Conservation (phyloP, 2,329 filamentous ascomycete genomes). For the Sclerotinia sclerotiorum region DNA sequence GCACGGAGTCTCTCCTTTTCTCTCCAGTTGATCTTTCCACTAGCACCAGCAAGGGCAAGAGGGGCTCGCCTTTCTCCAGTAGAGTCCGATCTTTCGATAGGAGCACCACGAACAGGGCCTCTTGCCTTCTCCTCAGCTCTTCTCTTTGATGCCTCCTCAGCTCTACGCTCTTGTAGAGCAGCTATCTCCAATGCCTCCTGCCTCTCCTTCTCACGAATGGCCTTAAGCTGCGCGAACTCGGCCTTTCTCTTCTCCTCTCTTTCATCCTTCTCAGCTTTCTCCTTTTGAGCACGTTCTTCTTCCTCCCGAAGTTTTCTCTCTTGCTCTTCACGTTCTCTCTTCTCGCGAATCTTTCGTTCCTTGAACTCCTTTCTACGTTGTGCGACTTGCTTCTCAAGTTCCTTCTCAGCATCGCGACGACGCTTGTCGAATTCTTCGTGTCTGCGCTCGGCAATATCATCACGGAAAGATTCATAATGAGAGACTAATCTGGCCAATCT, state of each 20-base stretch:
- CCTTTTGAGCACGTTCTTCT: slow-evolving; percentile 75
- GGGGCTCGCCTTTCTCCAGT: slow-evolving; percentile 56
- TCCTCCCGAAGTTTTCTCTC: slow-evolving; percentile 78
- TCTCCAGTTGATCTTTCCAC: slow-evolving; percentile 56
- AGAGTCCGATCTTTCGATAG: slow-evolving; percentile 53
- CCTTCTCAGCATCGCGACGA: slow-evolving; percentile 84
- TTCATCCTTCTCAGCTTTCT: slow-evolving; percentile 81
- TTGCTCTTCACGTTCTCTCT: slow-evolving; percentile 78
- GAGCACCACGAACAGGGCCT: slow-evolving; percentile 43
- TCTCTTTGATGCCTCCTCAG: slow-evolving; percentile 83
- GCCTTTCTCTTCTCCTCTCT: slow-evolving; percentile 78
- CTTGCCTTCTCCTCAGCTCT: slow-evolving; percentile 57
- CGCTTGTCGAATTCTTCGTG: slow-evolving; percentile 96
- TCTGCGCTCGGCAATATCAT: slow-evolving; percentile 79
- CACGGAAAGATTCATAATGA: slow-evolving; percentile 80
- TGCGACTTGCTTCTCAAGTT: slow-evolving; percentile 88
- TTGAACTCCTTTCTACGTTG: slow-evolving; percentile 84
- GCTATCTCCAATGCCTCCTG: slow-evolving; percentile 67
- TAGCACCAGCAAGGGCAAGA: slow-evolving; percentile 56
- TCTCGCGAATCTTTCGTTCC: slow-evolving; percentile 80
- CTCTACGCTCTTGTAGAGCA: slow-evolving; percentile 73
- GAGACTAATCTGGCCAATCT: slow-evolving; percentile 81
- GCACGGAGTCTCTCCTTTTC: slow-evolving; percentile 61
- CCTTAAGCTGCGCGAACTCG: slow-evolving; percentile 65
- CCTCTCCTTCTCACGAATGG: slow-evolving; percentile 63